Evolutionary conservation across 75 land plant genomes (phyloP), one percentile per base, ranked within the genome.

Genomic region (Cupressus sempervirens): DNA sequence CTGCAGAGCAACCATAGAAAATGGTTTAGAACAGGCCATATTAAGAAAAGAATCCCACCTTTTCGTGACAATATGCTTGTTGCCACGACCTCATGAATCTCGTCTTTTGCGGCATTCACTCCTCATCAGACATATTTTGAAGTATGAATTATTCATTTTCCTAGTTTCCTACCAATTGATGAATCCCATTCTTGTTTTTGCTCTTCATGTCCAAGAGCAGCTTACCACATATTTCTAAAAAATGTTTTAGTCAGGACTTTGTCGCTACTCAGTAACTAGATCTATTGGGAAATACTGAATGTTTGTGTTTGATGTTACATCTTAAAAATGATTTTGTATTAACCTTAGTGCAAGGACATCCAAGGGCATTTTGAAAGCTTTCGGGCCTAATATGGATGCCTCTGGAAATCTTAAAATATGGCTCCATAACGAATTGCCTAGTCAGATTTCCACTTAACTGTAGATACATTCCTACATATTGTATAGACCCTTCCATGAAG

Each of bases 51-150:
- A 41, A 41, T 12, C 38, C 41, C 45, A 76, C 41, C 18, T 75
- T 20, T 12, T 75, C 6, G 16, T 38, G 77, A 15, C 15, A 18
- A 75, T 75, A 75, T 16, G 41, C 43, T 75, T 75, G 77, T 2
- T 75, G 14, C 77, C 77, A 75, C 16, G 26, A 75, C 77, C 77
- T 75, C 36, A 38, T 36, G 77, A 75, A 75, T 15, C 77, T 76
- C 7, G 43, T 76, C 40, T 76, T 76, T 40, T 45, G 23, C 3
- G 20, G 45, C 9, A 23, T 76, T 20, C n/a, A 18, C 40, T 76
- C 43, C 20, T 76, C 41, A 76, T 76, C 20, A 11, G 18, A 40
- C 26, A 9, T 76, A 7, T 38, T 38, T 4, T 2, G 7, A 38
- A 10, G n/a, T 23, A 20, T 76, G 79, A 36, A 38, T 38, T 23